These are phyloP conservation scores for Ilyonectria sp. DNA, from an alignment of 2,329 filamentous ascomycete species.

Conservation along the genomic window DNA sequence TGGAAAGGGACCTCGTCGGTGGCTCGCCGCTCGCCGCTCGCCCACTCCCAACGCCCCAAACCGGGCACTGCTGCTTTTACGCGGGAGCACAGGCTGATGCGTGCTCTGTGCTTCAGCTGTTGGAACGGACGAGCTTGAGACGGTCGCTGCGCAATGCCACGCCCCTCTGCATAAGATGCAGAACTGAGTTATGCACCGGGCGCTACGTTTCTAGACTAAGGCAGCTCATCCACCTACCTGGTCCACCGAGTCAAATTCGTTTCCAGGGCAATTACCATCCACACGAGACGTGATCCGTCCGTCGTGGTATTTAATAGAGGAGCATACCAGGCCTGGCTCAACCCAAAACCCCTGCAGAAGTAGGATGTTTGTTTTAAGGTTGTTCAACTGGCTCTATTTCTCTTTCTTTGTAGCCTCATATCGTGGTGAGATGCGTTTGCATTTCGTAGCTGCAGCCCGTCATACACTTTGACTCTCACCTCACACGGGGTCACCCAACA, in stretches of 20 bases:
- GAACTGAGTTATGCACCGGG: neutral
- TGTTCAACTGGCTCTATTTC: neutral
- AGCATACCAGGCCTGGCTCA: neutral
- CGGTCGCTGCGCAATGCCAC: slow-evolving; percentile 1
- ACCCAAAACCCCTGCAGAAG: neutral
- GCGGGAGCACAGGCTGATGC: slow-evolving; percentile 19
- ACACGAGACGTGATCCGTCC: neutral
- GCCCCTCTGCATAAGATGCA: neutral
- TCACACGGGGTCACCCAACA: neutral
- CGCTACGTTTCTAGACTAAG: neutral
- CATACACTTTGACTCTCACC: neutral
- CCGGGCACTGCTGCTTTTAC: slow-evolving; percentile 21
- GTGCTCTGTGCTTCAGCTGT: slow-evolving; percentile 20
- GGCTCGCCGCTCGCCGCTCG: slow-evolving; percentile 3
- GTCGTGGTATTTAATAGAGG: neutral
- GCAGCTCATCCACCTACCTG: neutral
- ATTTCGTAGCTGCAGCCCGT: neutral
- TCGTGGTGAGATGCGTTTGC: neutral
- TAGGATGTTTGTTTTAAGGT: neutral
- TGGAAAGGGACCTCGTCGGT: slow-evolving; percentile 31
- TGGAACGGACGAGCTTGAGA: slow-evolving; percentile 3
- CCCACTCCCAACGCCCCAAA: slow-evolving; percentile 14
- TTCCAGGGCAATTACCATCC: slow-evolving; percentile 2
- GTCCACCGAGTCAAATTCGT: slow-evolving; percentile 1
- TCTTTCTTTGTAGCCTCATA: neutral